Conservation (phyloP, 106 monocot genomes). For the Cymbidium sinense region DNA sequence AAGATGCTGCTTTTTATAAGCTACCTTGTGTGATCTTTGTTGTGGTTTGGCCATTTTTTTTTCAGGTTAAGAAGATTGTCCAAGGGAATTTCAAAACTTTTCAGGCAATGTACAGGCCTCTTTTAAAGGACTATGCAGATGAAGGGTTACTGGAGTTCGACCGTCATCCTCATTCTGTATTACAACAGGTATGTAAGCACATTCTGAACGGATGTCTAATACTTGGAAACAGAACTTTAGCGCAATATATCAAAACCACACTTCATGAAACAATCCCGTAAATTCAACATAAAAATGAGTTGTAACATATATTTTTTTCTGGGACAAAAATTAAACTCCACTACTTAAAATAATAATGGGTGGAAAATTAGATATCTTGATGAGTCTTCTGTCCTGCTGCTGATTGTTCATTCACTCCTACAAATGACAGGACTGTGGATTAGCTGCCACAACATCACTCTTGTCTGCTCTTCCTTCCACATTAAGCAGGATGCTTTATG, state of each 20-base stretch:
- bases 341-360: no score
- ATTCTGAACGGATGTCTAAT: not conserved
- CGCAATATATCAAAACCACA: no score
- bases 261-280: no score
- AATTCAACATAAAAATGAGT: no score
- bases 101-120: slow-evolving; percentile 56
- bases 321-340: no score
- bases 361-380: no score
- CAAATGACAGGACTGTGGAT: slow-evolving; percentile 44
- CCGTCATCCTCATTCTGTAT: slow-evolving; percentile 14
- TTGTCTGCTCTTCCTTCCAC: slow-evolving; percentile 58
- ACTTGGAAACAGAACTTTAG: not conserved
- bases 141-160: slow-evolving; percentile 52
- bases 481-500: slow-evolving; percentile 6
- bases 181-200: slow-evolving; percentile 50
- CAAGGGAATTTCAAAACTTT: slow-evolving; percentile 66
- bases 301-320: no score
- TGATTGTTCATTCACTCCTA: not conserved
- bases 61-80: slow-evolving; percentile 77
- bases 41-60: not conserved
- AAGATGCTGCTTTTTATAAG: not conserved
- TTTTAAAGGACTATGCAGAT: slow-evolving; percentile 31
- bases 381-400: no score
- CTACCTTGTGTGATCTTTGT: not conserved
- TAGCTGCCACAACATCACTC: slow-evolving; percentile 47